phyloP scores from a whole-genome alignment of 768 basidiomycete species.

The Suillus sp. region DNA sequence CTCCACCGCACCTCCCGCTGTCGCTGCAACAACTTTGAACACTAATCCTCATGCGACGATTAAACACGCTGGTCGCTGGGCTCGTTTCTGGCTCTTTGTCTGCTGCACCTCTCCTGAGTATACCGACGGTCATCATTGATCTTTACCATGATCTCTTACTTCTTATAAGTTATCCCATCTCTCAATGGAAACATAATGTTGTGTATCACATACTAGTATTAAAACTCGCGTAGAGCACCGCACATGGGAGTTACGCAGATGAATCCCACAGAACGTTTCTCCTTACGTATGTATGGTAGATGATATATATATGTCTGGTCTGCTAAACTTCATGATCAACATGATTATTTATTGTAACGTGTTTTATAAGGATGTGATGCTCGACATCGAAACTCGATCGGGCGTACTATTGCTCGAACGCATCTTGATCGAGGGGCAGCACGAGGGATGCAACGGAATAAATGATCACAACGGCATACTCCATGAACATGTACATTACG shows the following conservation, averaged over 20 bases:
- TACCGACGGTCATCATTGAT: too few species aligned
- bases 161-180: background rate
- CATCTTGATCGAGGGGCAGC: conserved; percentile 23
- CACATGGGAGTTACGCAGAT: background rate
- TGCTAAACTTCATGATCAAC: background rate
- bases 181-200: background rate
- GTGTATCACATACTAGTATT: background rate
- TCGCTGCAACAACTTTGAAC: too few species aligned
- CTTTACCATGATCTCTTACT: background rate
- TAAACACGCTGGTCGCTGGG: too few species aligned
- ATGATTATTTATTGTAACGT: too few species aligned
- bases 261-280: background rate
- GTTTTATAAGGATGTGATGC: too few species aligned
- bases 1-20: too few species aligned
- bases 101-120: too few species aligned
- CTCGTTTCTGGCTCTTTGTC: too few species aligned
- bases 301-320: too few species aligned
- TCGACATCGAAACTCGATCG: too few species aligned
- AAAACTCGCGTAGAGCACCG: background rate
- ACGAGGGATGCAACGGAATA: conserved; percentile 32
- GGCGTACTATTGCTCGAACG: too few species aligned
- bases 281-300: background rate
- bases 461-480: conserved; percentile 48
- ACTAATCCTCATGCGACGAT: background rate
- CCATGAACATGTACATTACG: conserved; percentile 56